These are phyloP conservation scores for Sugiyamaella lignohabitans DNA, from an alignment of 805 yeast species.

Conservation along the genomic window DNA sequence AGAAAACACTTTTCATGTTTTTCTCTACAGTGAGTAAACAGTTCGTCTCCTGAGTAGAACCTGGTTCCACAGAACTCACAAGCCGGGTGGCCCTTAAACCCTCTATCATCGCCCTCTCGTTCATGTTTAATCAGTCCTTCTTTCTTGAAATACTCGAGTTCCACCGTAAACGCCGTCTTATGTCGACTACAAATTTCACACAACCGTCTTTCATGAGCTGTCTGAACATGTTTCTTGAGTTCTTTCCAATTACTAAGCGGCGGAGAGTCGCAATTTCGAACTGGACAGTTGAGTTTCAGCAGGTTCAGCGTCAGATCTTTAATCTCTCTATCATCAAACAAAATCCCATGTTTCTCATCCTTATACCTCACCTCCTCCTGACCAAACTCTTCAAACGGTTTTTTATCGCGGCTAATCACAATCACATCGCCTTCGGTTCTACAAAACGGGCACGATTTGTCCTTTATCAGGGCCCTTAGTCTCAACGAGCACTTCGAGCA, in stretches of 20 bases:
- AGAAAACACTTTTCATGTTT: slow-evolving; percentile 84
- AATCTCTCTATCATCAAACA: slow-evolving; percentile 52
- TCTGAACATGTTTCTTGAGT: slow-evolving; percentile 57
- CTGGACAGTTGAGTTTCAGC: slow-evolving; percentile 51
- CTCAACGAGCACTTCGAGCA: slow-evolving; percentile 81
- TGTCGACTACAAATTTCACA: slow-evolving; percentile 75
- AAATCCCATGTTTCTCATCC: slow-evolving; percentile 46
- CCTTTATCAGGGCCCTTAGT: slow-evolving; percentile 72
- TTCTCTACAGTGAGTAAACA: slow-evolving; percentile 73
- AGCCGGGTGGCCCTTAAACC: slow-evolving; percentile 83
- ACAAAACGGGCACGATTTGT: slow-evolving; percentile 74
- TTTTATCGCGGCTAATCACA: slow-evolving; percentile 48
- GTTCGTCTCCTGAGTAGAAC: slow-evolving; percentile 85
- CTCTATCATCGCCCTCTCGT: slow-evolving; percentile 60
- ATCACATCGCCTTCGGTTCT: slow-evolving; percentile 54
- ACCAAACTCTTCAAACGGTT: slow-evolving; percentile 35
- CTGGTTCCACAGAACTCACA: slow-evolving; percentile 76
- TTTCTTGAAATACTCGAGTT: slow-evolving; percentile 54
- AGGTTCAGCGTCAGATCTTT: slow-evolving; percentile 44
- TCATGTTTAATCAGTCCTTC: slow-evolving; percentile 66
- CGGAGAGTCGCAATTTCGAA: slow-evolving; percentile 34
- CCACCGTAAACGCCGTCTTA: slow-evolving; percentile 71
- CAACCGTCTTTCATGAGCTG: slow-evolving; percentile 51
- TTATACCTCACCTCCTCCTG: slow-evolving; percentile 30
- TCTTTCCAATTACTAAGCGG: slow-evolving; percentile 47